Conservation (phyloP, 2,329 filamentous ascomycete species). For the Fusarium protoensiforme region DNA sequence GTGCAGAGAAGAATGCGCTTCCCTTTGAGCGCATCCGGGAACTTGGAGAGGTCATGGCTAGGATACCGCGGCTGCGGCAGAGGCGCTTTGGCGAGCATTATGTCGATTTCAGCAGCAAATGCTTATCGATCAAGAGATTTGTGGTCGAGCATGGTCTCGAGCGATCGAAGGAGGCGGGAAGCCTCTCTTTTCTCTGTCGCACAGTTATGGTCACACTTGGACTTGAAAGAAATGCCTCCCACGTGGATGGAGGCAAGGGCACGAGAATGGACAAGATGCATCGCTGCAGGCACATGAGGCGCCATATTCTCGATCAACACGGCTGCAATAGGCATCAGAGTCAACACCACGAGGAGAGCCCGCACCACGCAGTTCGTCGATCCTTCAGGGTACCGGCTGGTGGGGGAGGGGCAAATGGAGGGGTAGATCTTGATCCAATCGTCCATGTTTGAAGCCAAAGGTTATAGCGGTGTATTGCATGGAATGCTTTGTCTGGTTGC, state of each 20-base stretch:
- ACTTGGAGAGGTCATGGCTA: constrained; percentile 55
- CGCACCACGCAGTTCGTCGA: constrained; percentile 46
- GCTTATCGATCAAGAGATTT: neutral
- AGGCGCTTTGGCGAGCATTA: constrained; percentile 26
- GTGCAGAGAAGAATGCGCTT: constrained; percentile 75
- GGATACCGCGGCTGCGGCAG: constrained; percentile 13
- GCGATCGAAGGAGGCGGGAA: constrained; percentile 20
- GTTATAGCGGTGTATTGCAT: constrained; percentile 20
- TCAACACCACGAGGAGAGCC: constrained; percentile 46
- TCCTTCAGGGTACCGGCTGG: constrained; percentile 27
- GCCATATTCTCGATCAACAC: constrained; percentile 7
- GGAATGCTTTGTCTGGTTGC: neutral
- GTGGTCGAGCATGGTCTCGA: neutral
- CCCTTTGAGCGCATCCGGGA: constrained; percentile 63
- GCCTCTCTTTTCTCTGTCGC: constrained; percentile 39
- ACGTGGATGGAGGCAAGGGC: constrained; percentile 38
- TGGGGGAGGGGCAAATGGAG: constrained; percentile 44
- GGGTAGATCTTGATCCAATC: constrained; percentile 37
- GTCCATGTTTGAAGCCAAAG: constrained; percentile 17
- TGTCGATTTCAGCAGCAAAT: constrained; percentile 6
- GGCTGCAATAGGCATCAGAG: constrained; percentile 40
- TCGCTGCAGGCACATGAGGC: constrained; percentile 29
- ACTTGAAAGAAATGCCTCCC: constrained; percentile 30
- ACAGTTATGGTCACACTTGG: constrained; percentile 3
- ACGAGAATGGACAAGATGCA: constrained; percentile 26